Evolutionary conservation across 768 basidiomycete species (phyloP), one percentile per base, ranked within the genome.

Genomic region (Glaciozyma martinii): DNA sequence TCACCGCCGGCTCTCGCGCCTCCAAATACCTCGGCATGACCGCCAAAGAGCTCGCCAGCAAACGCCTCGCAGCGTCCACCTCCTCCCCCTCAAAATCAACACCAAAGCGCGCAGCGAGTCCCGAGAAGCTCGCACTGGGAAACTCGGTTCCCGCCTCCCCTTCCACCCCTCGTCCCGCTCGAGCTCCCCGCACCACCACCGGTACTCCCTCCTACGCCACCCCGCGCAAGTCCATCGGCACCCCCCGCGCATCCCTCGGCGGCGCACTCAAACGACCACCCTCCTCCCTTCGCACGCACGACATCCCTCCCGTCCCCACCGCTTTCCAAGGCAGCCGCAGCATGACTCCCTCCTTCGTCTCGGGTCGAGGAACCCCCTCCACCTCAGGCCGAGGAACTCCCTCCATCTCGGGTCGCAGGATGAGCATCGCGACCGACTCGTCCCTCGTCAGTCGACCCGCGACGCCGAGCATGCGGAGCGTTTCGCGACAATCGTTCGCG

Each of bases 21-120:
- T 86, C 87, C 50, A 88, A 86, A 75, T 92, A 91, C 74, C 79
- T 86, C 40, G 84, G 85, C 21, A 84, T 91, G 82, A 92, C 89
- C 1, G 90, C 90, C 1, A 84, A 86, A 73, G 88, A 90, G 71
- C 81, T 93, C 33, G 65, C 83, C 76, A 73, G 81, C 80, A 40
- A 82, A 0, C 65, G 66, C 8, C 52, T 40, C 5, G 37, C 63
- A 23, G 25, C 33, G 37, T 49, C 37, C 9, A 33, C 50, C 19
- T 3, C 59, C 10, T 18, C 61, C 3, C 60, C 54, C 12, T 16
- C 57, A 3, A 50, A 63, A 7, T 8, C 58, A 19, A 2, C 62
- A 25, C 46, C 47, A 8, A 40, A 40, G 37, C 37, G 37, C 37
- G 37, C 37, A 3, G 37, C 37, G 15, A 40, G 37, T 13, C 37